Percentiles rank a stretch among this genome's conserved stretches.
Conservation (phyloP, 2,329 filamentous ascomycete species). For the Talaromyces sp. region DNA sequence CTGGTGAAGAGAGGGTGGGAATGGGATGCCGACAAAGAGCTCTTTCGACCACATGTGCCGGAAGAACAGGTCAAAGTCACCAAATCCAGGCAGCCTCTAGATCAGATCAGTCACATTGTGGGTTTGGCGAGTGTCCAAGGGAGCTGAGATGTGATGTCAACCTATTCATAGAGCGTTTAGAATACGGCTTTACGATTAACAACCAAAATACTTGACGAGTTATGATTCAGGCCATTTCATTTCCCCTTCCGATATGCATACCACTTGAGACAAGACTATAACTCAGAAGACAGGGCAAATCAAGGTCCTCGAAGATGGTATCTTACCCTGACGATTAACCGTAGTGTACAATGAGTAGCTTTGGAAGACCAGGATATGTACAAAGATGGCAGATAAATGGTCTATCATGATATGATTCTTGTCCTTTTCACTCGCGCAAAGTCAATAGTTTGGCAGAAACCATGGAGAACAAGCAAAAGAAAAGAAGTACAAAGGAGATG, state of each 20-base stretch:
- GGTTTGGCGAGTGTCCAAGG: constrained; percentile 28
- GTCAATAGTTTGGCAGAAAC: constrained; percentile 23
- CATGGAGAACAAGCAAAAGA: constrained; percentile 22
- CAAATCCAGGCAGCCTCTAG: constrained; percentile 15
- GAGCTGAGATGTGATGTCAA: constrained; percentile 18
- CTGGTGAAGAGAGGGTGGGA: constrained; percentile 35
- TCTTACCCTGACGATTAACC: constrained; percentile 33
- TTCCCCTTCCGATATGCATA: neutral
- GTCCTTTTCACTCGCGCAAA: constrained; percentile 33
- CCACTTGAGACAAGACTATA: neutral
- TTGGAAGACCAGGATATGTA: constrained; percentile 37
- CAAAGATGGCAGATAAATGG: constrained; percentile 28
- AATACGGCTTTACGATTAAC: neutral
- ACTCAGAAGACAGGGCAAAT: neutral
- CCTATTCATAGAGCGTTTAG: neutral
- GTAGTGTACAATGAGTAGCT: constrained; percentile 35
- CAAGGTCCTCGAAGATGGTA: neutral
- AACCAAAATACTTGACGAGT: neutral
- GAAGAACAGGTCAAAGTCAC: constrained; percentile 14
- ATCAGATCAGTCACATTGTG: constrained; percentile 31
- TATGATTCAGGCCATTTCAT: neutral
- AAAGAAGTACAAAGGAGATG: constrained; percentile 29
- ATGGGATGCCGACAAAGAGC: constrained; percentile 31
- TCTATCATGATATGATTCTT: constrained; percentile 37
- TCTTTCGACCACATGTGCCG: constrained; percentile 31